Evolutionary conservation across 768 basidiomycete genomes (phyloP).

Genomic region (Naganishia randhawae): DNA sequence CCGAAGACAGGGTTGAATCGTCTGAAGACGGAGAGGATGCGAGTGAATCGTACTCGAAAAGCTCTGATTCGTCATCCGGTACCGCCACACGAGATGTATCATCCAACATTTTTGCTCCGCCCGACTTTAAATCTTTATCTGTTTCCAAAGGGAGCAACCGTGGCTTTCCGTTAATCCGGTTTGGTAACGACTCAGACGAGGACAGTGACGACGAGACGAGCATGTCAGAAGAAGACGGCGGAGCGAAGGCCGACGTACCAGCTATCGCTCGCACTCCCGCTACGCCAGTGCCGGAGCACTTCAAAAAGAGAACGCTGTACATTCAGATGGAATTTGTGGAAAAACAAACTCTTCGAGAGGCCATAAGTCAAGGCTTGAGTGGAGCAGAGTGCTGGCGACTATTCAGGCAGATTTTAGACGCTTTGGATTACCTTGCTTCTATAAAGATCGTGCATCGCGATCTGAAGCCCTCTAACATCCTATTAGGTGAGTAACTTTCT

Average conservation of each 20-base stretch:
- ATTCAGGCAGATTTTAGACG: constrained; percentile 84
- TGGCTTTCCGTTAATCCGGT: constrained; percentile 80
- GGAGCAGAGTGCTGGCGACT: constrained; percentile 86
- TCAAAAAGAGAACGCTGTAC: constrained; percentile 63
- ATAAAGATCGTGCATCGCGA: constrained; percentile 76
- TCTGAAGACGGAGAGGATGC: constrained; percentile 3
- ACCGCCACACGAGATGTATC: constrained; percentile 23
- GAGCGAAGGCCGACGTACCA: constrained; percentile 8
- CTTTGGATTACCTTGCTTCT: constrained; percentile 81
- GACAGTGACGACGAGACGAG: constrained; percentile 42
- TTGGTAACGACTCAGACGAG: constrained; percentile 52
- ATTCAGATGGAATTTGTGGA: constrained; percentile 77
- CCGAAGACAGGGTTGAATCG: constrained; percentile 21
- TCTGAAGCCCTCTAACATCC: constrained; percentile 89
- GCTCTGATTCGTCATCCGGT: neutral
- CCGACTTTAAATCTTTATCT: constrained; percentile 60
- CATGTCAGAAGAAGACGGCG: constrained; percentile 16
- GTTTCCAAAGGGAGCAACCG: constrained; percentile 52
- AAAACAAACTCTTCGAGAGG: constrained; percentile 74
- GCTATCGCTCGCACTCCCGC: constrained; percentile 13
- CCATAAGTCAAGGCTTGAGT: constrained; percentile 61
- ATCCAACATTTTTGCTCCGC: constrained; percentile 58
- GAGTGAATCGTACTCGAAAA: neutral
- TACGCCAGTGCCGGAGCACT: neutral
- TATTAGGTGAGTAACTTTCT: constrained; percentile 66